These are phyloP conservation scores for Bertia moriformis DNA, from an alignment of 2,329 filamentous ascomycete species.

Conservation along the genomic window DNA sequence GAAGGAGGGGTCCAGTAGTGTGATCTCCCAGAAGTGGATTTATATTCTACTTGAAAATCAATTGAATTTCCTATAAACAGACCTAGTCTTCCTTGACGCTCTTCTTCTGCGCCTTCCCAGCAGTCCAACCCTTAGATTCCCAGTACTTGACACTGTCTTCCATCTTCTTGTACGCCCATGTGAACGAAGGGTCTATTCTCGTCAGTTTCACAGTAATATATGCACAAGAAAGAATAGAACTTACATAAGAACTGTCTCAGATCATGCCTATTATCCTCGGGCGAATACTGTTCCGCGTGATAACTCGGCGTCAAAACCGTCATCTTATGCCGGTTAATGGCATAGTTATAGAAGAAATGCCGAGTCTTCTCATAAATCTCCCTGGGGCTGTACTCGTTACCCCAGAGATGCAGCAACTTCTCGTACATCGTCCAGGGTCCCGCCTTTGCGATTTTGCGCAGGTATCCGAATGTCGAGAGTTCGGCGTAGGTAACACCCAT, in stretches of 20 bases:
- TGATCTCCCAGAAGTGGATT: no score
- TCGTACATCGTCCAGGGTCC: slow-evolving; percentile 24
- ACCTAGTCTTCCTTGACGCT: neutral
- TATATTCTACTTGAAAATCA: no score
- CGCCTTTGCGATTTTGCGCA: slow-evolving; percentile 24
- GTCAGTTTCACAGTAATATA: no score
- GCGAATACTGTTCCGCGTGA: slow-evolving; percentile 25
- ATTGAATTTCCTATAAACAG: no score
- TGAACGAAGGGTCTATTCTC: neutral
- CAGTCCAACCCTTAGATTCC: neutral
- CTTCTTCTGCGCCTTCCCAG: neutral
- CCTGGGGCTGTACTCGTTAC: slow-evolving; percentile 12
- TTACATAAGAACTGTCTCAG: slow-evolving; percentile 20
- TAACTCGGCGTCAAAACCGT: slow-evolving; percentile 42
- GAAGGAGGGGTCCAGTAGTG: no score
- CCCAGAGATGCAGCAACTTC: slow-evolving; percentile 21
- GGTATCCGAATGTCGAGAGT: slow-evolving; percentile 19
- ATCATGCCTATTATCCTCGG: slow-evolving; percentile 25
- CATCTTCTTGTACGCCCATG: neutral
- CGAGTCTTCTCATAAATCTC: slow-evolving; percentile 27
- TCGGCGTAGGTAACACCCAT: slow-evolving; percentile 28
- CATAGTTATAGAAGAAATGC: slow-evolving; percentile 31
- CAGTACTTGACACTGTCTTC: neutral
- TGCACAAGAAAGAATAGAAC: neutral
- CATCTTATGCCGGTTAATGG: slow-evolving; percentile 52